Base-by-base conservation (phyloP, 768 basidiomycete genomes). In the Nidularia pulvinata region DNA sequence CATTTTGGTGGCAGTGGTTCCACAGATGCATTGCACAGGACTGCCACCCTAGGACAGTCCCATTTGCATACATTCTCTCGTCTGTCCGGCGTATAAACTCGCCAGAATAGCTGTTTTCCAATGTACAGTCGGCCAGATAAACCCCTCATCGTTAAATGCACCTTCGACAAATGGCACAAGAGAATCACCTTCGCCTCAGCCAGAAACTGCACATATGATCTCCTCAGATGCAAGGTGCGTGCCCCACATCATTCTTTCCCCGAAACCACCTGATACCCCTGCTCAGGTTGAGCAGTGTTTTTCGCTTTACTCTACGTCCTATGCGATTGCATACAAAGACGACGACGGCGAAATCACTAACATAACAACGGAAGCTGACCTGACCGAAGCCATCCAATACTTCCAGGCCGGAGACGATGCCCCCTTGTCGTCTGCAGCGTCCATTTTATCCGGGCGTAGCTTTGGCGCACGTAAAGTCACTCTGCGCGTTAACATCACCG, bases 351-450 rank as follows among this genome's bases (percentile, higher is more conserved):
- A 94, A 65, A 79, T 82, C 52, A 84, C 79, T 22, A 79, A 77
- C 56, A 90, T 95, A 57, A 69, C 75, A 0, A 82, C 79, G 16
- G 92, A 96, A 53, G 65, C 70, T 4, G 91, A 95, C 61, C 78
- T 97, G 19, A 82, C 85, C 1, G 95, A 96, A 59, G 94, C 95
- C 1, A 89, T 98, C 54, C 77, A 83, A 34, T 98, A 93, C 69
- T 95, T 94, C 66, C 81, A 86, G 52, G 85, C 84, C 0, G 88
- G 89, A 13, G 94, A 93, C 57, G 90, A 92, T 59, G 79, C 79
- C 11, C 84, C 88, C 33, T 57, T 79, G 33, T 86, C 88, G 7
- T 91, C 89, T 22, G 83, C 84, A 3, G 82, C 87, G 0, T 94
- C 92, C 45, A 85, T 88, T 50, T 69, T 88, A 33, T 89, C 89